Evolutionary conservation across 2,329 filamentous ascomycete species (phyloP).

Genomic region (Aspergillus quadrilineatus): DNA sequence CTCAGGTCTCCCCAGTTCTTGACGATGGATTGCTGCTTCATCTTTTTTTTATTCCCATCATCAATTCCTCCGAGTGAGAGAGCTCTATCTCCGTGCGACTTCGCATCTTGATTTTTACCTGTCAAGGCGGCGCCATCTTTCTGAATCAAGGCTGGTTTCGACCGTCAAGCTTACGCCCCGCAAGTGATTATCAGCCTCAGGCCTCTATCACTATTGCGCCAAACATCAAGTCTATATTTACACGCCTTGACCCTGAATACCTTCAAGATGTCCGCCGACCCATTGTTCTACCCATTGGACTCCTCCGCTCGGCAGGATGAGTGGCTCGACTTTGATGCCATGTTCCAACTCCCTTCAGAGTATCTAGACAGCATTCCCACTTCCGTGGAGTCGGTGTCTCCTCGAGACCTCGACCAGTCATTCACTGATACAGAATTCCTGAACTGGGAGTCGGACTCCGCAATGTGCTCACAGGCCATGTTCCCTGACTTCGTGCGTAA

Average conservation of each 20-base stretch:
- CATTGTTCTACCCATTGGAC: constrained; percentile 27
- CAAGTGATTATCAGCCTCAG: constrained; percentile 20
- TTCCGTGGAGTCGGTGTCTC: constrained; percentile 32
- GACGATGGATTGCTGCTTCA: not conserved
- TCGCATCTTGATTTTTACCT: not conserved
- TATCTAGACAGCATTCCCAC: constrained; percentile 31
- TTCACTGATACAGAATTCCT: constrained; percentile 26
- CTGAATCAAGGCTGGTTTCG: not conserved
- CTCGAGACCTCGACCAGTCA: constrained; percentile 28
- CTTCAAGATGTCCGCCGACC: constrained; percentile 29
- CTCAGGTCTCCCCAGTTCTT: not conserved
- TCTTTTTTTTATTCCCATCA: constrained; percentile 5
- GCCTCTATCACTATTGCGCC: constrained; percentile 1
- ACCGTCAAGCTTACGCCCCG: constrained; percentile 1
- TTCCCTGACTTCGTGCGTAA: constrained; percentile 28
- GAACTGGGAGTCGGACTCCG: constrained; percentile 23
- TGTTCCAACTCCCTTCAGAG: constrained; percentile 30
- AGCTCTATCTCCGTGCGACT: not conserved
- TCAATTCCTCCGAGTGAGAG: constrained; percentile 1
- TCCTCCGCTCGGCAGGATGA: constrained; percentile 25
- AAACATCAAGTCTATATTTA: constrained; percentile 1
- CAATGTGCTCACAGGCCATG: constrained; percentile 20
- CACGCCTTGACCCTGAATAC: not conserved
- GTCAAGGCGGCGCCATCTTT: constrained; percentile 5
- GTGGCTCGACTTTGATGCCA: constrained; percentile 36